These are phyloP conservation scores for Leccinum ochraceum DNA, from an alignment of 768 basidiomycete genomes.

Conservation along the genomic window DNA sequence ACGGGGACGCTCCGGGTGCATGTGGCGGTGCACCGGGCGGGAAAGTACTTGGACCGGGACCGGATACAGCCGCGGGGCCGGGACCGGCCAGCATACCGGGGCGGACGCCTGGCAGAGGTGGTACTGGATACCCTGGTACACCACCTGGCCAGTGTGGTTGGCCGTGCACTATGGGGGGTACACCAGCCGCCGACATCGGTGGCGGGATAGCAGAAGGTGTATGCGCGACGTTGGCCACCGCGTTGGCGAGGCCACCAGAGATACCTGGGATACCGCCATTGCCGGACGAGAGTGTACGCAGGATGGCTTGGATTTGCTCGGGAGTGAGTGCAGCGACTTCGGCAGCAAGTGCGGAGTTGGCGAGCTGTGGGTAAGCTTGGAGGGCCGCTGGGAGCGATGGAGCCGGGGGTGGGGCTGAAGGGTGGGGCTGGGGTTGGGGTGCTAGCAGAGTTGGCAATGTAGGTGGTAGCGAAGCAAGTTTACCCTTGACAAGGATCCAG, in stretches of 20 bases:
- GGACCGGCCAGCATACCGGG: conserved; percentile 11
- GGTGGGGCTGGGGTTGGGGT: not conserved
- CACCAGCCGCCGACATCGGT: conserved; percentile 7
- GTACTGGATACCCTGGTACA: conserved; percentile 28
- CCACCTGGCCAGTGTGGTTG: conserved; percentile 24
- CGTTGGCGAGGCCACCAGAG: conserved; percentile 30
- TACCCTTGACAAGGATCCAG: conserved; percentile 85
- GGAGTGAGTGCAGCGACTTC: conserved; percentile 75
- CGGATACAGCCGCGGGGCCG: not conserved
- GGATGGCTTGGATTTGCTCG: conserved; percentile 71
- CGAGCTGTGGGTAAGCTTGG: conserved; percentile 37
- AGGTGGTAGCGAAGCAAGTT: conserved; percentile 51
- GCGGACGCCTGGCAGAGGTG: conserved; percentile 13
- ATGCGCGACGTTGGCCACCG: conserved; percentile 25
- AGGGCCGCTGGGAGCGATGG: conserved; percentile 26
- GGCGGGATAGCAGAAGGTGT: conserved; percentile 9
- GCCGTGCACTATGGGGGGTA: conserved; percentile 12
- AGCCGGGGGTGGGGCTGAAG: conserved; percentile 13
- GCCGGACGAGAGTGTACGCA: conserved; percentile 54
- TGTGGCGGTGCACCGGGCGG: conserved; percentile 10
- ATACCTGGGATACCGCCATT: conserved; percentile 36
- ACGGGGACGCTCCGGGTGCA: conserved; percentile 11
- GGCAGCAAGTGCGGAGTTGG: conserved; percentile 58
- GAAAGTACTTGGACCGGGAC: conserved; percentile 4
- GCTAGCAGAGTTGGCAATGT: conserved; percentile 18